A percentile compares a stretch with the other conserved stretches of the same genome.
These are phyloP conservation scores for Tetrahymena malaccensis DNA, from an alignment of 73 alveolate species.

Conservation along the genomic window DNA sequence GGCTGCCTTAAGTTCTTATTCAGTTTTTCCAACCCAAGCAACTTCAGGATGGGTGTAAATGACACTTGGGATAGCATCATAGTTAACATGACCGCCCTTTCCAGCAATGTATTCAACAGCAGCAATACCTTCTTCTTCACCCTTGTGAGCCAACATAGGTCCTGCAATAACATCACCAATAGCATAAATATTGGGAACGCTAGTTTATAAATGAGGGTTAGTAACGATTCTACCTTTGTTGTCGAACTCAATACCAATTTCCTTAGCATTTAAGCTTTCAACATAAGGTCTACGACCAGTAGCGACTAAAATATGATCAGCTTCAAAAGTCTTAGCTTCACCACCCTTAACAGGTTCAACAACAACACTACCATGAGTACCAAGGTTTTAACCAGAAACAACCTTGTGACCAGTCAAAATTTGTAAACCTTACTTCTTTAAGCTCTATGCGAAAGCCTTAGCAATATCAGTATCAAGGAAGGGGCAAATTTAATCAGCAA, in stretches of 20 bases:
- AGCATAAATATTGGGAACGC: conserved; percentile 58
- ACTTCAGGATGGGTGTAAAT: conserved; percentile 89
- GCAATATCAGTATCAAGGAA: conserved; percentile 79
- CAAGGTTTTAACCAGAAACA: conserved; percentile 58
- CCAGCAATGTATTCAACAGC: conserved; percentile 77
- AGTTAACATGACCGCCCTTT: conserved; percentile 82
- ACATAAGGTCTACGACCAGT: conserved; percentile 88
- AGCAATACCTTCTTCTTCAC: conserved; percentile 95
- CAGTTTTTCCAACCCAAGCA: conserved; percentile 93
- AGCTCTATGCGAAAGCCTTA: conserved; percentile 65
- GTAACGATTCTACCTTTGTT: conserved; percentile 53
- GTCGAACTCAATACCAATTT: conserved; percentile 59
- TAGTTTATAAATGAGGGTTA: conserved; percentile 46
- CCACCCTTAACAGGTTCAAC: conserved; percentile 74
- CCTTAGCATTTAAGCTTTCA: conserved; percentile 62
- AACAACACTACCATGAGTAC: conserved; percentile 49
- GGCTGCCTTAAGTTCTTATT: conserved; percentile 72
- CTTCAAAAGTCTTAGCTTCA: conserved; percentile 46
- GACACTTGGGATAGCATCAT: conserved; percentile 86
- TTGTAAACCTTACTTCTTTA: conserved; percentile 85
- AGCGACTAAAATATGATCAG: conserved; percentile 74
- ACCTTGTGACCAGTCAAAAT: conserved; percentile 82
- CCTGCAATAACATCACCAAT: conserved; percentile 87
- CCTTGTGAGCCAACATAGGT: conserved; percentile 94
- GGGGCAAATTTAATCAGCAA: conserved; percentile 66